Evolutionary conservation across 1,139 yeast species (phyloP), one percentile per base, ranked within the genome.

Genomic region (Hansenula sp.): DNA sequence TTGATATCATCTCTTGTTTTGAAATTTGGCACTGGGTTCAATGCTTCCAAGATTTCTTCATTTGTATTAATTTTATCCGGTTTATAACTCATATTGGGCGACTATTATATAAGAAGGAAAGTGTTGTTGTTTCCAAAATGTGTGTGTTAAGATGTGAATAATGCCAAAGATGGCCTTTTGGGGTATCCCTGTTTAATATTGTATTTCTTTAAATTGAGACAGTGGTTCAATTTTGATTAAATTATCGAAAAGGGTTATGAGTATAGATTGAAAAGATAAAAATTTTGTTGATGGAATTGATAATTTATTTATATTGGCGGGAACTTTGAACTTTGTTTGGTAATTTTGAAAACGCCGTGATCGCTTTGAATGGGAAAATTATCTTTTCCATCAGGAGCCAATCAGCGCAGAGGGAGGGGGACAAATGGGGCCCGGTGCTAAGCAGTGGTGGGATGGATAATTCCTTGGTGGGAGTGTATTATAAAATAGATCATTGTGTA

Each of bases 1-100:
- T 84, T 84, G 53, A 84, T 80, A 29, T 75, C 78, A 33, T 67
- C 60, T 50, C 70, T 68, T 41, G 69, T 67, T 33, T 62, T 58
- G 49, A 76, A 76, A 40, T 62, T 55, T 2, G 73, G 73, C 17
- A 67, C 63, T 8, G 73, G 60, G 36, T 44, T 41, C n/a, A 56
- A 43, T 11, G 54, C 56, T 16, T 48, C 52, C 13, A 57, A 41
- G 18, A 57, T 45, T 39, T 57, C 59, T 33, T 51, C 53, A 40
- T 55, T 56, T 32, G 39, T 42, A 9, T 52, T 36, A 41, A 55
- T 53, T 43, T 45, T 47, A 13, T 33, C 18, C 3, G 9, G 12
- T 12, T 36, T 33, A 21, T 32, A 32, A 18, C 18, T 33, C 36
- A 24, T n/a, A n/a, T n/a, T n/a, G n/a, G n/a, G n/a, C n/a, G n/a